Conservation (phyloP, 495 filamentous ascomycete genomes). For the Xylaria cubensis region DNA sequence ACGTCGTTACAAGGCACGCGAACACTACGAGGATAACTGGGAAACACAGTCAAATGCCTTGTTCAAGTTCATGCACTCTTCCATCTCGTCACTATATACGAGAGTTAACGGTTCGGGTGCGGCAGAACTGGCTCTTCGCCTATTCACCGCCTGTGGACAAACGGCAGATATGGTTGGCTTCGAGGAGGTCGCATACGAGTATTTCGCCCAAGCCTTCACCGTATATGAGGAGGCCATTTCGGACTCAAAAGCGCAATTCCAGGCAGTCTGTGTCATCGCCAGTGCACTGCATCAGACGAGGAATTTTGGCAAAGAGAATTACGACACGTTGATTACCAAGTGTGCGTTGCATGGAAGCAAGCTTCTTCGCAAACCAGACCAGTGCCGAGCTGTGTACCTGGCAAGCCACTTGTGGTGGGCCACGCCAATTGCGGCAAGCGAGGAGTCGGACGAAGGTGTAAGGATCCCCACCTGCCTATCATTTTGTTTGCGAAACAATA, state of each 20-base stretch:
- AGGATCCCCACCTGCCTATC: slow-evolving; percentile 39
- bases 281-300: slow-evolving; percentile 85
- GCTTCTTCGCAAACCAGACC: slow-evolving; percentile 95
- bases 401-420: slow-evolving; percentile 99
- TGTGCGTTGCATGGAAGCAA: slow-evolving; percentile 96
- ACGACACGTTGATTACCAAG: slow-evolving; percentile 98
- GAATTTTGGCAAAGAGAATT: slow-evolving; percentile 93
- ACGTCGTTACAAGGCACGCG: slow-evolving; percentile 84
- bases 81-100: slow-evolving; percentile 85
- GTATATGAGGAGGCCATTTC: slow-evolving; percentile 96
- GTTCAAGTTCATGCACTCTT: slow-evolving; percentile 92
- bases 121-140: slow-evolving; percentile 84
- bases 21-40: slow-evolving; percentile 97
- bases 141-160: slow-evolving; percentile 91
- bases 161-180: slow-evolving; percentile 90
- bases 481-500: not conserved
- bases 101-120: slow-evolving; percentile 76
- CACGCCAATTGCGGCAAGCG: slow-evolving; percentile 80
- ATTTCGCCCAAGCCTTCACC: slow-evolving; percentile 97
- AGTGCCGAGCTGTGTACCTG: slow-evolving; percentile 94
- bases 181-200: slow-evolving; percentile 96
- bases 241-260: slow-evolving; percentile 95
- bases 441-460: slow-evolving; percentile 84
- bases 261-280: slow-evolving; percentile 94
- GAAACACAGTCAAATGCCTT: slow-evolving; percentile 85